Evolutionary conservation across 1,139 yeast species (phyloP), one percentile per base, ranked within the genome.

Genomic region (Sugiyamaella pinicola): DNA sequence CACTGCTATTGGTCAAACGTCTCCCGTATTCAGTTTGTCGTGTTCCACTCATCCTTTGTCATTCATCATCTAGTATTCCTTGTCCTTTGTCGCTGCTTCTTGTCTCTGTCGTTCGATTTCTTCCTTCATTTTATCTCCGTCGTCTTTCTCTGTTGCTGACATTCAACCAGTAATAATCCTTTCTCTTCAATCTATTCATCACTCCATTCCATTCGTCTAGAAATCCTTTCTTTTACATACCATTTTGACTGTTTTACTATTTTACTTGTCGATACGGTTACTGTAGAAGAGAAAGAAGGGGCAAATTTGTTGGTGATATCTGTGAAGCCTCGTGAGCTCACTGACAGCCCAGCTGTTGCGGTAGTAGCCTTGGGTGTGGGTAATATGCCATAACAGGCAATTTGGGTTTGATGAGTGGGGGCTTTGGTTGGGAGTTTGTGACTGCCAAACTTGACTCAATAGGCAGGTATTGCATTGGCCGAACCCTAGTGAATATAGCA

Each of bases 241-340:
- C 55, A 52, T 52, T 52, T 52, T 52, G 52, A 26, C 26, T 34
- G n/a, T 17, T 26, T 43, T 43, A 26, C 33, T 43, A 29, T 31
- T 43, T 31, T 33, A 43, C 33, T 43, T 43, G 47, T 21, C 31
- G 39, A 43, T 43, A 43, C 47, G 47, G 47, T 31, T 31, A 33
- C 47, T 33, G 40, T 43, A 21, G 18, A 42, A 43, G 31, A 43
- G 47, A 33, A 40, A 42, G 46, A 42, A 43, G 40, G 47, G 47
- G 47, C 47, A 43, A 43, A 43, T 33, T 43, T 43, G 47, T 19
- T 15, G 45, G 42, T 42, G 43, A 28, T 33, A 18, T 31, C 24
- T 2, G 19, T 12, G 38, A 12, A 49, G 45, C 47, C 17, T 29
- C 21, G n/a, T n/a, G n/a, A 17, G 44, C 13, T 22, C 9, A 31